Conservation (phyloP, 2,329 filamentous ascomycete genomes). For the Exophiala oligosperma region DNA sequence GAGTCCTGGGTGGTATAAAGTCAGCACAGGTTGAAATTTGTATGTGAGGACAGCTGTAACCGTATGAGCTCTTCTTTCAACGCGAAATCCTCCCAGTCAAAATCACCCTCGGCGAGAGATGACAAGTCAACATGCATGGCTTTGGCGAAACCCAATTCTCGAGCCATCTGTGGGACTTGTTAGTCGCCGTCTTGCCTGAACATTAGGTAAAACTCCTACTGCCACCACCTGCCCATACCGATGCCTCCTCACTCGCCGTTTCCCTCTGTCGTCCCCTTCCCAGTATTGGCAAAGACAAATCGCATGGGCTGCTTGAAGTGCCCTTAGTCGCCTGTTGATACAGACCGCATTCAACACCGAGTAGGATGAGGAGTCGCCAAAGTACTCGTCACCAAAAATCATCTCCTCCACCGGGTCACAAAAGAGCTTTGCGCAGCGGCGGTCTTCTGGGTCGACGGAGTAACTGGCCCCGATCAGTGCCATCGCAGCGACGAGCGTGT, state of each 20-base stretch:
- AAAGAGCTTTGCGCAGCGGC: background rate
- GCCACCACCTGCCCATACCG: constrained; percentile 35
- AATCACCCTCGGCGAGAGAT: background rate
- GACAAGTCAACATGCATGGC: background rate
- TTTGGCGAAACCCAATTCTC: constrained; percentile 3
- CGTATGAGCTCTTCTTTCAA: constrained; percentile 12
- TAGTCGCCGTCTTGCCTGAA: no score
- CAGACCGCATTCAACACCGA: background rate
- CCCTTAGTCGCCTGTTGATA: background rate
- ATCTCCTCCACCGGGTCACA: constrained; percentile 1
- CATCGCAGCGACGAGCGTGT: constrained; percentile 5
- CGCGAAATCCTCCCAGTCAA: constrained; percentile 6
- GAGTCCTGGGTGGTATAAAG: background rate
- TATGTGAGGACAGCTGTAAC: background rate
- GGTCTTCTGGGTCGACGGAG: background rate
- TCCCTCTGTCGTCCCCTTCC: background rate
- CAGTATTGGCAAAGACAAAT: constrained; percentile 7
- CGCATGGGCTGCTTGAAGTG: constrained; percentile 9
- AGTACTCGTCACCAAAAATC: constrained; percentile 8
- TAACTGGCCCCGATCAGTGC: constrained; percentile 8
- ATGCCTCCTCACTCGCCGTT: background rate
- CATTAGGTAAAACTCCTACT: constrained; percentile 26
- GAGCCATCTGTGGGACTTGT: background rate
- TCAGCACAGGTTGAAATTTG: background rate
- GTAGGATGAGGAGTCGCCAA: background rate